A percentile compares a stretch with the other conserved stretches of the same genome.
These are phyloP conservation scores for Pyricularia sp. DNA, from an alignment of 2,329 filamentous ascomycete genomes.

Conservation along the genomic window DNA sequence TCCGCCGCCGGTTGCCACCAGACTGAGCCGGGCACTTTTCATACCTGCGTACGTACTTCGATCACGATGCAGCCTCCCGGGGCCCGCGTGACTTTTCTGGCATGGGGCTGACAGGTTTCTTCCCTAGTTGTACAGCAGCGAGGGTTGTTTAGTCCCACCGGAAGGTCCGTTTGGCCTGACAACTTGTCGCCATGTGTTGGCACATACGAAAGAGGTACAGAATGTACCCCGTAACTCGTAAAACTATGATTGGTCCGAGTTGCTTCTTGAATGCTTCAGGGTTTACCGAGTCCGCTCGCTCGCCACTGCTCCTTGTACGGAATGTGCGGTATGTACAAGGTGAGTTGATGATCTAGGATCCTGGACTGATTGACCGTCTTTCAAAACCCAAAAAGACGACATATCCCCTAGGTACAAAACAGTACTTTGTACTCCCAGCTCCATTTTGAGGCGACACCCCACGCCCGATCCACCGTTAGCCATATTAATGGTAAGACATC, in stretches of 20 bases:
- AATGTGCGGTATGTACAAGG: background rate
- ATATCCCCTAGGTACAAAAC: no score
- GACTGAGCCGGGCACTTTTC: background rate
- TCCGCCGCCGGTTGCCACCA: background rate
- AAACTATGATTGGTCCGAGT: background rate
- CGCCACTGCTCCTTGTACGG: background rate
- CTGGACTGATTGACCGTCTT: background rate
- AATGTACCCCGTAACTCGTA: background rate
- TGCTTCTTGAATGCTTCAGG: background rate
- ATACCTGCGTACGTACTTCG: background rate
- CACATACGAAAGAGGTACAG: background rate
- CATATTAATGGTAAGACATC: background rate
- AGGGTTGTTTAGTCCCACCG: background rate
- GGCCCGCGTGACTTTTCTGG: background rate
- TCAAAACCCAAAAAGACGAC: background rate
- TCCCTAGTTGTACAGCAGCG: background rate
- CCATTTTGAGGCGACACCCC: background rate
- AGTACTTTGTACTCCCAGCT: background rate
- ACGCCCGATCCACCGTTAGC: background rate
- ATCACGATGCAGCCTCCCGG: background rate
- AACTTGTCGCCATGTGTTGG: background rate
- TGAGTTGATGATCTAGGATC: no score
- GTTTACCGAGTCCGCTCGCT: background rate
- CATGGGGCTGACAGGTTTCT: background rate
- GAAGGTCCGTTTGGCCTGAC: background rate